Evolutionary conservation across 805 yeast species (phyloP), one percentile per base, ranked within the genome.

Genomic region (Starmerella etchellsii): DNA sequence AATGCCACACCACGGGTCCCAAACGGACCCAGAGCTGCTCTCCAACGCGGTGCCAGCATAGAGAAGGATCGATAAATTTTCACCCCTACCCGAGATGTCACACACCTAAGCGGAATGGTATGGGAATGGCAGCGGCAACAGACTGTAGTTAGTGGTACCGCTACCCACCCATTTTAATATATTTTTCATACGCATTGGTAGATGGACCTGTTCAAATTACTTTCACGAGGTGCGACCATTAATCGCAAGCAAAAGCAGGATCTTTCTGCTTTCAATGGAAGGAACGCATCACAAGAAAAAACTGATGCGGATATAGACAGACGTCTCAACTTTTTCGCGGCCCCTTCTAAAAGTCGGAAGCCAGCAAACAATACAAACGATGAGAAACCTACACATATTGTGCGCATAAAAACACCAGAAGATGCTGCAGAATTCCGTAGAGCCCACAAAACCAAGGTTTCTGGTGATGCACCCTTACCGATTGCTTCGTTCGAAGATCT

Each of bases 381-480:
- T 2, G 39, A 24, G 11, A 14, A 22, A 2, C 20, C 25, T 4
- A 29, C 14, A 20, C 38, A 40, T 8, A 28, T 34, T 6, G 11
- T 38, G 22, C 33, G 62, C 38, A 73, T 81, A 32, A 52, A 67
- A 1, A 69, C 63, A 19, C 67, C 62, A 14, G 71, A 70, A 36
- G 81, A 83, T 33, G 94, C 94, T 0, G 54, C 52, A 2, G 61
- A 57, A 16, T 65, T 78, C 41, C 71, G 96, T 49, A 73, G 73
- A 51, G 56, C 69, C 1, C 68, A 76, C 51, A 70, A 68, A 43
- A 73, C 78, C 34, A 85, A 84, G 45, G 76, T 87, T 24, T 66
- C 80, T 0, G 97, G 97, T 31, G 96, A 88, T 59, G 60, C 81
- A 13, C 95, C 96, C n/a, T 63, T 82, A 25, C 96, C 97, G 1